A percentile compares a stretch with the other conserved stretches of the same genome.
phyloP scores from a whole-genome alignment of 148 eudicot species.

The Amaranthus cruentus region DNA sequence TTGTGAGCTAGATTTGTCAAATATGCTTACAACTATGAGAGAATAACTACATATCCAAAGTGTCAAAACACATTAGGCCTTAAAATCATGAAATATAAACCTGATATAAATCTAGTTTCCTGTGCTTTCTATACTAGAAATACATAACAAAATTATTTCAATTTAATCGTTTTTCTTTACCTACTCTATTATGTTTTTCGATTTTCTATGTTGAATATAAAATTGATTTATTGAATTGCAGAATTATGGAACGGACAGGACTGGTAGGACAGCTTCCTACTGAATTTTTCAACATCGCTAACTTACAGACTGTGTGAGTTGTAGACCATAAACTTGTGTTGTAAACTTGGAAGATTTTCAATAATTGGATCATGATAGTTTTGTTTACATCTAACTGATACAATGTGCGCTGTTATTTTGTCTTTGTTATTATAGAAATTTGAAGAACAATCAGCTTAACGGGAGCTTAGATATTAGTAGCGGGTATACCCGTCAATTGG shows the following conservation, averaged over 20 bases:
- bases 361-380: background rate
- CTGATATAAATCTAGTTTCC: no score
- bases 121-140: no score
- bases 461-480: slow-evolving; percentile 36
- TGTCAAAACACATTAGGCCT: no score
- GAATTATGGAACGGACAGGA: slow-evolving; percentile 59
- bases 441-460: slow-evolving; percentile 41
- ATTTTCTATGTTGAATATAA: no score
- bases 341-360: background rate
- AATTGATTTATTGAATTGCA: slow-evolving; percentile 18
- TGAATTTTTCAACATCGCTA: slow-evolving; percentile 53
- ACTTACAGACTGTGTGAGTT: slow-evolving; percentile 64
- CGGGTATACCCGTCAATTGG: slow-evolving; percentile 31
- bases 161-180: no score
- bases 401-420: no score
- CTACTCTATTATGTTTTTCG: no score
- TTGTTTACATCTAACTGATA: background rate
- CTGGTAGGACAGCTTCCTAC: slow-evolving; percentile 58
- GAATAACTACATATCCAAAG: no score
- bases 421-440: slow-evolving; percentile 23
- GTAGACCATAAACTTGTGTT: background rate
- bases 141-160: no score
- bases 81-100: no score
- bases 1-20: no score
- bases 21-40: no score